A percentile compares a stretch with the other conserved stretches of the same genome.
Evolutionary conservation across 2,329 filamentous ascomycete genomes (phyloP).

Genomic region (Arthroderma sp.): DNA sequence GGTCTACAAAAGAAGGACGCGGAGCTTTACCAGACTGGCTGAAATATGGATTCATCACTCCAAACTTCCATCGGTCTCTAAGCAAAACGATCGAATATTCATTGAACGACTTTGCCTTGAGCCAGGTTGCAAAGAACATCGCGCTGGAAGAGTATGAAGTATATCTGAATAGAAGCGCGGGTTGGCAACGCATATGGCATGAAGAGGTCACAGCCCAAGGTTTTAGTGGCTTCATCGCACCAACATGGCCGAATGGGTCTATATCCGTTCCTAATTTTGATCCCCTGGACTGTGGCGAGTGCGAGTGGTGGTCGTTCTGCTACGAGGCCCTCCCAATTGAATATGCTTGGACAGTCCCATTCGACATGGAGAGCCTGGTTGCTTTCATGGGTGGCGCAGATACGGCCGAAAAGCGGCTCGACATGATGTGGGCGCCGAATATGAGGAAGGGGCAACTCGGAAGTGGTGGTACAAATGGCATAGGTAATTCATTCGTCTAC

Average conservation of each 20-base stretch:
- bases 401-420: conserved; percentile 44
- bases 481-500: conserved; percentile 31
- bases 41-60: conserved; percentile 49
- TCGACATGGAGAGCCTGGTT: conserved; percentile 48
- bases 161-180: conserved; percentile 16
- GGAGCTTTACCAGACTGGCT: conserved; percentile 59
- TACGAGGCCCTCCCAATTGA: conserved; percentile 44
- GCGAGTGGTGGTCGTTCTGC: conserved; percentile 50
- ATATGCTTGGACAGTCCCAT: conserved; percentile 55
- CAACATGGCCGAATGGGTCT: conserved; percentile 36
- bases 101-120: conserved; percentile 50
- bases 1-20: conserved; percentile 54
- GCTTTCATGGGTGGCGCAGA: conserved; percentile 36
- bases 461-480: conserved; percentile 16
- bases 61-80: conserved; percentile 46
- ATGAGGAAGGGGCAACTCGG: background rate
- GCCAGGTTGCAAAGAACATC: conserved; percentile 40
- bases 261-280: conserved; percentile 34
- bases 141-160: conserved; percentile 31
- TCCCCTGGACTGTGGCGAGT: conserved; percentile 46
- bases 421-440: conserved; percentile 32
- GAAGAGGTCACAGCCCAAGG: conserved; percentile 7
- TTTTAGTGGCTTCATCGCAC: conserved; percentile 46
- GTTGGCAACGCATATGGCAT: conserved; percentile 12
- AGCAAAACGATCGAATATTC: conserved; percentile 55